phyloP scores from a whole-genome alignment of 768 basidiomycete species.

The Nevesoporus exiguus region DNA sequence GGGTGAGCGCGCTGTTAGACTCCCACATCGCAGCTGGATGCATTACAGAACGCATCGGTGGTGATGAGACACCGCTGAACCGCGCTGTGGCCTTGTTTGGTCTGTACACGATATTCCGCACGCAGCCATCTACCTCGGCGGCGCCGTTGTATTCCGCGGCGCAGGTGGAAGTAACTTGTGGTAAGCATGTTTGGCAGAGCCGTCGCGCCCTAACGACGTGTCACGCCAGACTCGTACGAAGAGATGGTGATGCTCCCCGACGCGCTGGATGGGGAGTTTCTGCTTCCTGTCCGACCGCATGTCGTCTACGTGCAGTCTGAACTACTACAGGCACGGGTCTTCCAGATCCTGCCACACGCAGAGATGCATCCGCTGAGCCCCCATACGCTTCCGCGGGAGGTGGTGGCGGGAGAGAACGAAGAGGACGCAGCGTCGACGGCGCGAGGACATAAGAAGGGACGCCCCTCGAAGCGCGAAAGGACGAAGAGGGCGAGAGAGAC shows the following conservation, averaged over 20 bases:
- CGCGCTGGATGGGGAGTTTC: constrained; percentile 37
- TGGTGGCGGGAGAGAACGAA: constrained; percentile 46
- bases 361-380: constrained; percentile 53
- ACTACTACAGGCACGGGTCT: constrained; percentile 47
- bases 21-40: not conserved
- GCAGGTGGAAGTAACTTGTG: constrained; percentile 61
- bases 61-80: constrained; percentile 49
- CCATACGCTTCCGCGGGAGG: constrained; percentile 64
- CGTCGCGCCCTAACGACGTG: constrained; percentile 6
- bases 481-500: constrained; percentile 50
- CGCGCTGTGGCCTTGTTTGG: constrained; percentile 63
- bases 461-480: constrained; percentile 61
- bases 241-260: constrained; percentile 49
- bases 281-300: constrained; percentile 48
- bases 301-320: constrained; percentile 46
- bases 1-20: constrained; percentile 41
- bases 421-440: constrained; percentile 11
- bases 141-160: constrained; percentile 48
- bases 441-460: constrained; percentile 47
- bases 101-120: constrained; percentile 64
- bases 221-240: constrained; percentile 51
- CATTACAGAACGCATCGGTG: constrained; percentile 49
- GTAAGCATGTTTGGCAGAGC: constrained; percentile 30
- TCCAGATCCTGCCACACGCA: constrained; percentile 59
- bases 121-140: constrained; percentile 57